Evolutionary conservation across 805 yeast genomes (phyloP).

Genomic region (Hanseniaspora vineae): DNA sequence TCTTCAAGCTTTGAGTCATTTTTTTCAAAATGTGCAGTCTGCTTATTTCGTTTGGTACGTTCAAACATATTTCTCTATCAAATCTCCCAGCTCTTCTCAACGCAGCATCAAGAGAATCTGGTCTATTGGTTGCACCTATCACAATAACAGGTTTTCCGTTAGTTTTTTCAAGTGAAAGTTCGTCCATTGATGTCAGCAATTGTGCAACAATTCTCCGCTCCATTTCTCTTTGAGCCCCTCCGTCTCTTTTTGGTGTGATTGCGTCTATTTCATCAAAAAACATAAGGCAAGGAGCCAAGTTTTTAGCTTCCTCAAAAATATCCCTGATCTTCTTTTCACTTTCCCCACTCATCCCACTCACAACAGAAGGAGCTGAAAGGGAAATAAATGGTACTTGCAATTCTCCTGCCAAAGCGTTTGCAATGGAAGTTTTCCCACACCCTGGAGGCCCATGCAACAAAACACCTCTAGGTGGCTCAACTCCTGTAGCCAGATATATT

Average conservation of each 20-base stretch:
- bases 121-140: constrained; percentile 93
- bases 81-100: constrained; percentile 93
- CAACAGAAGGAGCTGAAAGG: constrained; percentile 89
- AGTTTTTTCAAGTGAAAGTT: constrained; percentile 74
- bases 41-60: constrained; percentile 85
- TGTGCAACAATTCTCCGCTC: constrained; percentile 95
- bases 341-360: constrained; percentile 99
- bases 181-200: constrained; percentile 88
- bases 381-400: constrained; percentile 84
- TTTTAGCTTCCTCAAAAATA: constrained; percentile 82
- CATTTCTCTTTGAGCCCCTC: constrained; percentile 92
- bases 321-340: constrained; percentile 90
- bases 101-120: constrained; percentile 90
- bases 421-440: constrained; percentile 94
- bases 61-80: constrained; percentile 85
- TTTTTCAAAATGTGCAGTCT: constrained; percentile 64
- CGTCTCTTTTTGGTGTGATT: constrained; percentile 94
- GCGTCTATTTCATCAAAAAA: constrained; percentile 97
- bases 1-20: constrained; percentile 53
- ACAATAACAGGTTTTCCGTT: constrained; percentile 88
- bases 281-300: constrained; percentile 81
- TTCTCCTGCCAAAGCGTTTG: constrained; percentile 93
- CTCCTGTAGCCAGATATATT: constrained; percentile 74
- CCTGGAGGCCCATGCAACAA: constrained; percentile 97
- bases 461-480: constrained; percentile 91